Evolutionary conservation across 2,329 filamentous ascomycete genomes (phyloP).

Genomic region (Fusarium clavum): DNA sequence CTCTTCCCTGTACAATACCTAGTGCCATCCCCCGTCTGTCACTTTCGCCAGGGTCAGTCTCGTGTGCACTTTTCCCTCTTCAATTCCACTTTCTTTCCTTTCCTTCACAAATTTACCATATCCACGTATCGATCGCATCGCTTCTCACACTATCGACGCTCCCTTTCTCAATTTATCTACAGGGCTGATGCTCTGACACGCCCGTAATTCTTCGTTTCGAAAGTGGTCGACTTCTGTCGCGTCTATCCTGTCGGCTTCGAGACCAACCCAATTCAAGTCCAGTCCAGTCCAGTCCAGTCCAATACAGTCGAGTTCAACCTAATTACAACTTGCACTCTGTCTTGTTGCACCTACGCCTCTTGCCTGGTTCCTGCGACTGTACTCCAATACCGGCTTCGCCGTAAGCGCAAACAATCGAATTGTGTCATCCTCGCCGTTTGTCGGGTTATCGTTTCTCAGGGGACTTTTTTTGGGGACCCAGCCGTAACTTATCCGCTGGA

Average conservation of each 20-base stretch:
- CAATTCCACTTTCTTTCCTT: conserved; percentile 30
- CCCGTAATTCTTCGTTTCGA: conserved; percentile 8
- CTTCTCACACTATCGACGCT: background rate
- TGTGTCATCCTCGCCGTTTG: background rate
- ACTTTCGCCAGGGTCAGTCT: conserved; percentile 29
- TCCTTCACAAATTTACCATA: conserved; percentile 23
- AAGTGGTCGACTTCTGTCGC: conserved; percentile 18
- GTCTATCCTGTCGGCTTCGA: conserved; percentile 6
- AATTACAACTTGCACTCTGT: conserved; percentile 5
- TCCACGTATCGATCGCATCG: conserved; percentile 14
- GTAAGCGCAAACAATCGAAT: conserved; percentile 12
- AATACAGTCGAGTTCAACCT: background rate
- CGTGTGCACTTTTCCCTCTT: conserved; percentile 36
- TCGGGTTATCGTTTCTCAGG: conserved; percentile 13
- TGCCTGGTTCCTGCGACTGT: conserved; percentile 14
- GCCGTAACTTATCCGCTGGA: conserved; percentile 15
- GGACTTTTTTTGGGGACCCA: conserved; percentile 8
- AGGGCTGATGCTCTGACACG: conserved; percentile 39
- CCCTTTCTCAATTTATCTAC: conserved; percentile 5
- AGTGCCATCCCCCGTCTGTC: conserved; percentile 12
- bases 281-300: background rate
- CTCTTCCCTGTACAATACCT: conserved; percentile 13
- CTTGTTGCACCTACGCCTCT: conserved; percentile 19
- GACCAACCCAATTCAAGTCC: background rate
- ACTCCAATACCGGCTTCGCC: conserved; percentile 9